A percentile compares a stretch with the other conserved stretches of the same genome.
phyloP scores from a whole-genome alignment of 164 flowering plant species.

The Stephania yunnanensis region DNA sequence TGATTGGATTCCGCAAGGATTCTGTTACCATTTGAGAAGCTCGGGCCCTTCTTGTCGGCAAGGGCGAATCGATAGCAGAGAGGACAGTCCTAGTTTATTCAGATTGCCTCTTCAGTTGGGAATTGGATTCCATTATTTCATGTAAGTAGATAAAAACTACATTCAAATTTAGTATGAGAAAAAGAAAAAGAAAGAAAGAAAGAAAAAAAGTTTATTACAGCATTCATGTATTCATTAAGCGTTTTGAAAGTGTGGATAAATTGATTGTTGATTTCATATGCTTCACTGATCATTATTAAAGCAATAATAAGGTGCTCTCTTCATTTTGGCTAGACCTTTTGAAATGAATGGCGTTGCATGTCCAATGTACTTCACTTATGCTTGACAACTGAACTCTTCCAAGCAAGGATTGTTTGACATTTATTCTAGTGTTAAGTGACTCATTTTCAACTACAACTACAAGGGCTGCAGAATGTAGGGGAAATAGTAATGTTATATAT shows the following conservation, averaged over 20 bases:
- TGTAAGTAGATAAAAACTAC: neutral
- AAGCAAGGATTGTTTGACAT: no score
- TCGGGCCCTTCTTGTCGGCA: neutral
- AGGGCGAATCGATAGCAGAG: neutral
- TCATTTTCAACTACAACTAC: no score
- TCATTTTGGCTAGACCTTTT: no score
- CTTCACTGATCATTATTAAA: neutral
- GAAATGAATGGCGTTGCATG: neutral
- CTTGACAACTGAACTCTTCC: no score
- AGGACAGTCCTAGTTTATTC: constrained; percentile 1
- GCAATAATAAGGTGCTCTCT: neutral
- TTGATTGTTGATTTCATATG: constrained; percentile 1
- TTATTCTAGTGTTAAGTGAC: no score
- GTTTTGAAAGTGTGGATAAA: neutral
- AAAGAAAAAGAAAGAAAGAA: neutral
- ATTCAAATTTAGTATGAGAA: neutral
- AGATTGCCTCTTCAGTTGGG: neutral
- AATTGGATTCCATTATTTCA: constrained; percentile 4
- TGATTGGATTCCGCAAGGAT: neutral
- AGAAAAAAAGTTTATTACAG: neutral
- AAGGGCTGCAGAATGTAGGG: no score
- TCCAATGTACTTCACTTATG: no score
- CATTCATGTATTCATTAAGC: neutral
- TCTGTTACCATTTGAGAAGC: neutral
- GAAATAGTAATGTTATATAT: no score